Conservation (phyloP, 2,329 filamentous ascomycete species). For the Cladobotryum protrusum region DNA sequence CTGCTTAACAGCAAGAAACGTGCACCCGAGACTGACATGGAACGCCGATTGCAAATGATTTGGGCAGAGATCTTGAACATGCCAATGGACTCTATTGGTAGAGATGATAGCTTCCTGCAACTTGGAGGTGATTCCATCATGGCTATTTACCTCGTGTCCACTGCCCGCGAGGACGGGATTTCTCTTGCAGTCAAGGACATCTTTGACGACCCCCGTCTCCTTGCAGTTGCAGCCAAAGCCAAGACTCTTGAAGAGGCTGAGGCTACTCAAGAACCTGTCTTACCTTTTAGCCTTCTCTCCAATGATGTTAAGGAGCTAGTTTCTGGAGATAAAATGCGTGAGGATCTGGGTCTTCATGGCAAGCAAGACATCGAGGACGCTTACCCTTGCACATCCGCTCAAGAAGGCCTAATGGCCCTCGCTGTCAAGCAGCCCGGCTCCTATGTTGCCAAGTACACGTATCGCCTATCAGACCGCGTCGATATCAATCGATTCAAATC, state of each 20-base stretch:
- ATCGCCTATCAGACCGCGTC: conserved; percentile 13
- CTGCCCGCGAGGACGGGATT: conserved; percentile 9
- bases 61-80: conserved; percentile 4
- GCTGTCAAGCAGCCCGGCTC: conserved; percentile 25
- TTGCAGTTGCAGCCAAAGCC: background rate
- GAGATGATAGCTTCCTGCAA: conserved; percentile 13
- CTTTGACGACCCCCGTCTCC: conserved; percentile 12
- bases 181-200: conserved; percentile 9
- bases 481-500: conserved; percentile 17
- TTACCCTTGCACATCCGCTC: conserved; percentile 18
- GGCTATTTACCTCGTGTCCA: conserved; percentile 12
- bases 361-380: conserved; percentile 9
- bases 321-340: background rate
- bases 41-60: background rate
- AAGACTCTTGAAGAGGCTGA: background rate
- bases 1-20: background rate
- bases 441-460: conserved; percentile 24
- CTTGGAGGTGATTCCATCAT: conserved; percentile 16
- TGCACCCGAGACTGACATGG: conserved; percentile 3
- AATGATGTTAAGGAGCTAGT: background rate
- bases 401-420: conserved; percentile 22
- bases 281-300: background rate
- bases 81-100: conserved; percentile 7
- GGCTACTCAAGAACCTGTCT: no score
- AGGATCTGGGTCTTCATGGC: background rate